phyloP scores from a whole-genome alignment of 2,329 filamentous ascomycete genomes.

The Didymella arachidicola region DNA sequence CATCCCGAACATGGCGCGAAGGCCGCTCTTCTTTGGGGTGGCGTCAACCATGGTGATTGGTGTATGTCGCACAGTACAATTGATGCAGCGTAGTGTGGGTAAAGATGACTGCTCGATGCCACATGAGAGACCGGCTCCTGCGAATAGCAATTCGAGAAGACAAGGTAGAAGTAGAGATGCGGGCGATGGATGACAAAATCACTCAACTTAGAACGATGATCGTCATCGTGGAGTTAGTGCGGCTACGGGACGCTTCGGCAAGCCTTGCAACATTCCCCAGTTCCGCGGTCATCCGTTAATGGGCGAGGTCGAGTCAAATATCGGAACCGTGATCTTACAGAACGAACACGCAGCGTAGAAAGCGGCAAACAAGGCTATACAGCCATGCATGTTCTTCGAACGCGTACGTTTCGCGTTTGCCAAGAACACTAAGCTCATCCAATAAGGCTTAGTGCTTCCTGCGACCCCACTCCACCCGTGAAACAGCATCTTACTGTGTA shows the following conservation, averaged over 20 bases:
- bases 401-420: slow-evolving; percentile 6
- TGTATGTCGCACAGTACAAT: neutral
- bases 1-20: slow-evolving; percentile 34
- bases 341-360: neutral
- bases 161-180: slow-evolving; percentile 7
- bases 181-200: slow-evolving; percentile 15
- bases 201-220: slow-evolving; percentile 15
- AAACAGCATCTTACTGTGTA: too few relatives aligned
- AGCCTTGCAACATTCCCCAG: slow-evolving; percentile 2
- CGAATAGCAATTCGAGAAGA: neutral
- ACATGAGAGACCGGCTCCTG: slow-evolving; percentile 4
- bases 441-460: neutral
- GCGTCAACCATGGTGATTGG: slow-evolving; percentile 26
- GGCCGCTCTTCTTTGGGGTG: slow-evolving; percentile 32
- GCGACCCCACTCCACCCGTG: neutral
- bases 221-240: slow-evolving; percentile 21
- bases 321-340: neutral
- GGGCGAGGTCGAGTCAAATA: neutral
- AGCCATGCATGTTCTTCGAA: neutral
- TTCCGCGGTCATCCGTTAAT: slow-evolving; percentile 15
- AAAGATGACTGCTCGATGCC: neutral
- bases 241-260: slow-evolving; percentile 17
- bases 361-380: neutral
- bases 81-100: neutral
- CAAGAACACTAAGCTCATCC: slow-evolving; percentile 11